Evolutionary conservation across 2,329 filamentous ascomycete genomes (phyloP).

Genomic region (Karstenula rhodostoma): DNA sequence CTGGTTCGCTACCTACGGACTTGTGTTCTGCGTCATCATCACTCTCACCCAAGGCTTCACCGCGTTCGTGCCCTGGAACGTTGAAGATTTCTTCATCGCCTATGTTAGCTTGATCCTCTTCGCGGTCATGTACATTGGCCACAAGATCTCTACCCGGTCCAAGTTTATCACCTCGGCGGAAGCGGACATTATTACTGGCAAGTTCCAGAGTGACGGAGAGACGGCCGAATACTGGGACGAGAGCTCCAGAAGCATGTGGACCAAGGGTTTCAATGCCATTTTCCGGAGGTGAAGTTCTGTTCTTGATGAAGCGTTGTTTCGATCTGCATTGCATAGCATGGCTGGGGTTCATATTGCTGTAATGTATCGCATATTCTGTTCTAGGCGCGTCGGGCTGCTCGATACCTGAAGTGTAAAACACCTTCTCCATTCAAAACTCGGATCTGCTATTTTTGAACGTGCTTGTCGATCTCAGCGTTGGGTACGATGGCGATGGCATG

Average conservation of each 20-base stretch:
- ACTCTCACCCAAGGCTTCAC: constrained; percentile 53
- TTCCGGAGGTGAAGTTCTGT: constrained; percentile 22
- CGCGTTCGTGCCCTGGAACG: constrained; percentile 50
- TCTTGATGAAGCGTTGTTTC: constrained; percentile 12
- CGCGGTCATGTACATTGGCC: constrained; percentile 64
- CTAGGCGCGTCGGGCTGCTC: constrained; percentile 21
- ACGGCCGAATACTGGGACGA: constrained; percentile 45
- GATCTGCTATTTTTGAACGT: background rate
- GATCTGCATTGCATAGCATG: constrained; percentile 21
- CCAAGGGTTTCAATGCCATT: constrained; percentile 39
- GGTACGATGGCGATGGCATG: background rate
- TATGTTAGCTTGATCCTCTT: constrained; percentile 52
- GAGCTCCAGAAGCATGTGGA: constrained; percentile 40
- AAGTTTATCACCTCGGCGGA: constrained; percentile 52
- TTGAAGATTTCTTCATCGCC: constrained; percentile 48
- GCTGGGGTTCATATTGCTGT: constrained; percentile 29
- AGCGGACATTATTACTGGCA: constrained; percentile 54
- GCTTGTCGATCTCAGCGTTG: background rate
- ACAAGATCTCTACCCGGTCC: constrained; percentile 58
- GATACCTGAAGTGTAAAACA: constrained; percentile 22
- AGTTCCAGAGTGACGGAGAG: constrained; percentile 38
- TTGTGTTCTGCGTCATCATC: constrained; percentile 50
- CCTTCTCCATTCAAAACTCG: background rate
- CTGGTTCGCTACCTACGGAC: constrained; percentile 47
- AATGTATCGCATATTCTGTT: constrained; percentile 31